Percentiles rank a stretch among this genome's conserved stretches.
These are phyloP conservation scores for Pyrenopolyporus hunteri DNA, from an alignment of 495 filamentous ascomycete species.

Conservation along the genomic window DNA sequence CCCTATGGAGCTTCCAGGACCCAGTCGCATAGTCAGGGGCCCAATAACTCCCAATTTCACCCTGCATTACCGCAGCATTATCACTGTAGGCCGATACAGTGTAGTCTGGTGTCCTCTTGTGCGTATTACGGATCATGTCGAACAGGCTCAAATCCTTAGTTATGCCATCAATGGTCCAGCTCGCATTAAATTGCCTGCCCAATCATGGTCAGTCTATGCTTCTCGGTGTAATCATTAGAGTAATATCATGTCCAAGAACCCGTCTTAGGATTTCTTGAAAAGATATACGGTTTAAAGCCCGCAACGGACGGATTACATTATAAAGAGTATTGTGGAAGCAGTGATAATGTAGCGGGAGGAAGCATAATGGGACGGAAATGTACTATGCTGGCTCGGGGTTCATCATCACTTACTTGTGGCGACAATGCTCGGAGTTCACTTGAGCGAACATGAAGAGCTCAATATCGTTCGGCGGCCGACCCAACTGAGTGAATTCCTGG, in stretches of 20 bases:
- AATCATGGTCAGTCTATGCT: constrained; percentile 11
- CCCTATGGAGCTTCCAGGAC: constrained; percentile 85
- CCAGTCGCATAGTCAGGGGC: constrained; percentile 83
- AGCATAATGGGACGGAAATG: not conserved
- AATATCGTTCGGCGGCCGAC: constrained; percentile 81
- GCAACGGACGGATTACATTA: not conserved
- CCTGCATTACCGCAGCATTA: constrained; percentile 91
- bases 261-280: too few relatives aligned
- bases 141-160: constrained; percentile 81
- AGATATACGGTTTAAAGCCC: too few relatives aligned
- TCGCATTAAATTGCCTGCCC: constrained; percentile 84
- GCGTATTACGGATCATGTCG: constrained; percentile 93
- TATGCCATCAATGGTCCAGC: constrained; percentile 94
- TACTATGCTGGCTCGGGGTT: not conserved
- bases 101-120: constrained; percentile 74
- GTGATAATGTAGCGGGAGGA: not conserved
- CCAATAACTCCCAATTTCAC: constrained; percentile 77
- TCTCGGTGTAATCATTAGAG: too few relatives aligned
- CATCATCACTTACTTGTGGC: constrained; percentile 56
- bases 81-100: constrained; percentile 96
- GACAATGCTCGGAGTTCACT: constrained; percentile 84
- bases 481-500: constrained; percentile 76
- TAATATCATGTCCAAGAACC: too few relatives aligned
- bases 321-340: not conserved
- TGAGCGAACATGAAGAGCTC: constrained; percentile 99